Evolutionary conservation across 306 rosid species (phyloP), one percentile per base, ranked within the genome.

Genomic region (Purshia tridentata): DNA sequence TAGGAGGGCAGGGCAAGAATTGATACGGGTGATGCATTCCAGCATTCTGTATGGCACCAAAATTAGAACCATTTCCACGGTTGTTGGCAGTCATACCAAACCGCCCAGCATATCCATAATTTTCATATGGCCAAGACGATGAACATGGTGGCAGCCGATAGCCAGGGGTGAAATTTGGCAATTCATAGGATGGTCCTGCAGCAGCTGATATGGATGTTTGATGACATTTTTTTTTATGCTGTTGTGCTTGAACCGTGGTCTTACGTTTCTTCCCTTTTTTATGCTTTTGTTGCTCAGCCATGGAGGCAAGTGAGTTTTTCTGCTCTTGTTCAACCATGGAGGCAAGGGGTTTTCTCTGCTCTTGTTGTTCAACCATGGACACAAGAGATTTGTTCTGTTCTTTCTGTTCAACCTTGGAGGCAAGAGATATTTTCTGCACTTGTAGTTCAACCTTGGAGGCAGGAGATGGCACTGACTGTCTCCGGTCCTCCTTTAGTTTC

Each of bases 401-500:
- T 44, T 44, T 44, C 47, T 6, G 47, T 8, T 44, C 47, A 44
- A 44, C 9, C 47, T 44, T 44, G 57, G 14, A 9, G 1, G 35
- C 35, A 29, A 29, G 35, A 29, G 35, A 29, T 8, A 1, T 59
- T 19, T 51, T 19, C 54, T 65, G 55, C 57, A 50, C 20, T 8
- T 73, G 75, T 50, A 39, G 42, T 59, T 41, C 59, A 35, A 40
- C 64, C 47, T 18, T 51, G 41, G 73, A 42, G 3, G 18, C 53
- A 16, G 3, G 40, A n/a, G 29, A 40, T 11, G 69, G 46, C 11
- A 54, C 70, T 51, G 13, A 5, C 16, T 3, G 9, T 77, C 70
- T 53, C 54, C 70, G 19, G 4, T 48, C 58, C 40, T 40, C 78
- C 84, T 74, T 81, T 9, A 81, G 55, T 58, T 48, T 57, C 66